Evolutionary conservation across 345 rosid genomes (phyloP).

Genomic region (Populus davidiana): DNA sequence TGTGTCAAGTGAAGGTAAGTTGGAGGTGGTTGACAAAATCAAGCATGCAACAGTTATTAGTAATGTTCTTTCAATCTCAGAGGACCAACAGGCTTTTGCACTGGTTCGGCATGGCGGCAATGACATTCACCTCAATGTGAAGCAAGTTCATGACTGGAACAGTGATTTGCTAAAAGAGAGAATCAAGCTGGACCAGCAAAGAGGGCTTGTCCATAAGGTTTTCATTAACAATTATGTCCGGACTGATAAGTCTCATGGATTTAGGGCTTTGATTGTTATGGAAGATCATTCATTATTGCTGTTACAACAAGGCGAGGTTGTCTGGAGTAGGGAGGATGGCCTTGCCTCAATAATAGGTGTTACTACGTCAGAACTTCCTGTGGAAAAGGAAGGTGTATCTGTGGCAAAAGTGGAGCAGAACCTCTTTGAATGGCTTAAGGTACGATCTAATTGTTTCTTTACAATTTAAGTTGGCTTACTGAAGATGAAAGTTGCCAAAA

Average conservation of each 20-base stretch:
- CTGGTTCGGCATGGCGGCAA: conserved; percentile 54
- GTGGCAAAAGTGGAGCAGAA: conserved; percentile 92
- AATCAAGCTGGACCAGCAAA: conserved; percentile 58
- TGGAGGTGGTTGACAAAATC: conserved; percentile 66
- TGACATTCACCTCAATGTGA: conserved; percentile 68
- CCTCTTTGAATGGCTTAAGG: conserved; percentile 97
- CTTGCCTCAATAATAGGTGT: conserved; percentile 87
- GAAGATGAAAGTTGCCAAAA: conserved; percentile 4
- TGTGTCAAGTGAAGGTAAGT: conserved; percentile 50
- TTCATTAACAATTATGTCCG: conserved; percentile 83
- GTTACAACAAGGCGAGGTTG: conserved; percentile 88
- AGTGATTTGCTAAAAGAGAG: conserved; percentile 68
- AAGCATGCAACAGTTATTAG: conserved; percentile 63
- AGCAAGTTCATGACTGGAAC: conserved; percentile 62
- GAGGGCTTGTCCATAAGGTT: conserved; percentile 82
- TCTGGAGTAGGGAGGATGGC: conserved; percentile 96
- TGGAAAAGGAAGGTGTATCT: conserved; percentile 80
- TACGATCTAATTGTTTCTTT: conserved; percentile 22
- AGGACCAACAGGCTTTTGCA: conserved; percentile 68
- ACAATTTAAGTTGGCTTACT: not conserved
- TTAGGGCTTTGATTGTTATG: conserved; percentile 95
- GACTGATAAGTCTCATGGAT: conserved; percentile 94
- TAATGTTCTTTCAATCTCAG: conserved; percentile 64
- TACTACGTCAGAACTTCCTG: conserved; percentile 82
- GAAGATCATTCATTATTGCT: conserved; percentile 95